These are phyloP conservation scores for Mucor racemosus DNA, from an alignment of 371 early-diverging fungal genomes.

Conservation along the genomic window DNA sequence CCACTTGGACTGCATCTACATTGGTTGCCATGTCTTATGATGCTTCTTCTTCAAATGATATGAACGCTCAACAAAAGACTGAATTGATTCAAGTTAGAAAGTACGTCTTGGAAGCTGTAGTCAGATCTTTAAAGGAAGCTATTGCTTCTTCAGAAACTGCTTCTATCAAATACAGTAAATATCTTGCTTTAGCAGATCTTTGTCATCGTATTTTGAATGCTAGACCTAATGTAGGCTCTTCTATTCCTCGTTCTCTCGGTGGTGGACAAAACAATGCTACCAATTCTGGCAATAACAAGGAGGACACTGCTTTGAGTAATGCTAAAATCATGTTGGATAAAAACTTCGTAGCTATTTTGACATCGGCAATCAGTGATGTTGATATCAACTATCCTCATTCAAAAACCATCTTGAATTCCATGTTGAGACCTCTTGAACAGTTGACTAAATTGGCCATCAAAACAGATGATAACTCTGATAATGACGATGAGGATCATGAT, in stretches of 20 bases:
- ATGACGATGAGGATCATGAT: conserved; percentile 39
- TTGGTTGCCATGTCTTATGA: conserved; percentile 65
- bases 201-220: conserved; percentile 72
- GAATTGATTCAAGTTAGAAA: conserved; percentile 71
- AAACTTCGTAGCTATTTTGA: conserved; percentile 80
- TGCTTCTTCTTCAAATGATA: conserved; percentile 40
- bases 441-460: conserved; percentile 88
- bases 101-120: conserved; percentile 68
- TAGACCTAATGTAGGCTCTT: conserved; percentile 40
- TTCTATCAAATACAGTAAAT: conserved; percentile 70
- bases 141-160: conserved; percentile 55
- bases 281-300: conserved; percentile 33
- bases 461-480: conserved; percentile 62
- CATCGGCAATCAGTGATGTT: conserved; percentile 80
- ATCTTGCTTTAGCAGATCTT: conserved; percentile 74
- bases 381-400: conserved; percentile 91
- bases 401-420: conserved; percentile 70
- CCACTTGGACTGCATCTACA: conserved; percentile 68
- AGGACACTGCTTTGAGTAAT: conserved; percentile 65
- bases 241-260: conserved; percentile 14
- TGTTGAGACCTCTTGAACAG: conserved; percentile 88
- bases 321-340: conserved; percentile 91
- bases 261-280: not conserved
- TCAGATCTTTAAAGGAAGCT: conserved; percentile 67
- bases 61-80: conserved; percentile 54